These are phyloP conservation scores for Aureobasidium mangrovei DNA, from an alignment of 2,329 filamentous ascomycete genomes.

Conservation along the genomic window DNA sequence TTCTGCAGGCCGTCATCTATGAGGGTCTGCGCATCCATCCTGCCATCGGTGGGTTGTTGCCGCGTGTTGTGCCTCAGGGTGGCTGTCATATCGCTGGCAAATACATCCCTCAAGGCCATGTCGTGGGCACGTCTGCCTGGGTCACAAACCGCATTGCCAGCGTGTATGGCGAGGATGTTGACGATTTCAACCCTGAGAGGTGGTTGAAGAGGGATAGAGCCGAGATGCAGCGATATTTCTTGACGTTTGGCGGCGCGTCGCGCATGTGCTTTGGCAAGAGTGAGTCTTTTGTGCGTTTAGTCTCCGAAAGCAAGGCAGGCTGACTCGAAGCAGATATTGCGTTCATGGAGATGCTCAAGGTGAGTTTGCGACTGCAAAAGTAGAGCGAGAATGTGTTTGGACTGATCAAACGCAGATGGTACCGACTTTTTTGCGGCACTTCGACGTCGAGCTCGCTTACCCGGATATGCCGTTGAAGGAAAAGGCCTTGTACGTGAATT, in stretches of 20 bases:
- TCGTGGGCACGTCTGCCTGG: slow-evolving; percentile 38
- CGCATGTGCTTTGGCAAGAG: slow-evolving; percentile 39
- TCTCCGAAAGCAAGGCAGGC: background rate
- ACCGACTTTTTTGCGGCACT: slow-evolving; percentile 3
- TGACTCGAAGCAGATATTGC: slow-evolving; percentile 30
- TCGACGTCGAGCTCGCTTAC: slow-evolving; percentile 1
- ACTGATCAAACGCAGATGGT: background rate
- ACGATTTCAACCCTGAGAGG: slow-evolving; percentile 41
- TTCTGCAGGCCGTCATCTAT: slow-evolving; percentile 25
- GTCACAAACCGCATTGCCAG: slow-evolving; percentile 32
- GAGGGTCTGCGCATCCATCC: slow-evolving; percentile 27
- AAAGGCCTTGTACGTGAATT: slow-evolving; percentile 7
- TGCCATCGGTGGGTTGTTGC: slow-evolving; percentile 18
- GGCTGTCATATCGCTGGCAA: slow-evolving; percentile 24
- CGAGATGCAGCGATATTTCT: slow-evolving; percentile 33
- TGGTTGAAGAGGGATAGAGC: slow-evolving; percentile 37
- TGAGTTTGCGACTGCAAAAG: slow-evolving; percentile 14
- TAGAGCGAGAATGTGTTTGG: slow-evolving; percentile 17
- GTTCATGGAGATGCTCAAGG: slow-evolving; percentile 42
- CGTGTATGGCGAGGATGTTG: slow-evolving; percentile 34
- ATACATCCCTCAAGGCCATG: slow-evolving; percentile 39
- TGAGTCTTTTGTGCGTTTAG: background rate
- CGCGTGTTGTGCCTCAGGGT: slow-evolving; percentile 4
- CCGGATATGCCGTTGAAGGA: background rate
- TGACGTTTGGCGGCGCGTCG: slow-evolving; percentile 39